Evolutionary conservation across 2,329 filamentous ascomycete genomes (phyloP).

Genomic region (Davidsoniella neocaledoniae): DNA sequence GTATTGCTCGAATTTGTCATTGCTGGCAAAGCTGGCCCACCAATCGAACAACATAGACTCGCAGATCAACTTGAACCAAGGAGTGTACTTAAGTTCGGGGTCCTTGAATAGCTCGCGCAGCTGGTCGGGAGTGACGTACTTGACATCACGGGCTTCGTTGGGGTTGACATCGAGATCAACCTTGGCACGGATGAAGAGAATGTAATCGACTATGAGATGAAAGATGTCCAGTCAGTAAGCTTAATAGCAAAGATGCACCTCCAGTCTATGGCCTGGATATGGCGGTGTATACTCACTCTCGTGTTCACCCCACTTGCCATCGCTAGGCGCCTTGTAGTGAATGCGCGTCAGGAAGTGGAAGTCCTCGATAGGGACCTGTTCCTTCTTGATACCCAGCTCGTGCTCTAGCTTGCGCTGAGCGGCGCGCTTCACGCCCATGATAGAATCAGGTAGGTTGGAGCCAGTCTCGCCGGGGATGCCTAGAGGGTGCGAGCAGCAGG

Average conservation of each 20-base stretch:
- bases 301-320: conserved; percentile 97
- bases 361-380: conserved; percentile 77
- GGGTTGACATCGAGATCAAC: conserved; percentile 67
- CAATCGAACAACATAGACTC: conserved; percentile 94
- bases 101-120: conserved; percentile 77
- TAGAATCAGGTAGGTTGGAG: conserved; percentile 57
- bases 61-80: conserved; percentile 99
- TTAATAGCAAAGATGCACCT: neutral
- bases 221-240: neutral
- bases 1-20: conserved; percentile 55
- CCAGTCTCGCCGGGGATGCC: conserved; percentile 86
- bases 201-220: conserved; percentile 65
- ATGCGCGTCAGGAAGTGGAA: conserved; percentile 93
- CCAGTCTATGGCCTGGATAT: neutral
- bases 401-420: conserved; percentile 88
- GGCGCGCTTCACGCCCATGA: conserved; percentile 77
- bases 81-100: conserved; percentile 69
- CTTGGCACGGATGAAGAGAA: conserved; percentile 90
- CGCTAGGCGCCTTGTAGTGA: conserved; percentile 93
- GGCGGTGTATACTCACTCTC: conserved; percentile 50
- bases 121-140: conserved; percentile 68
- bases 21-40: conserved; percentile 74
- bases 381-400: conserved; percentile 77
- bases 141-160: conserved; percentile 76
- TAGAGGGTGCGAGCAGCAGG: conserved; percentile 94